Conservation (phyloP, 768 basidiomycete species). For the Calocybe cyanea region DNA sequence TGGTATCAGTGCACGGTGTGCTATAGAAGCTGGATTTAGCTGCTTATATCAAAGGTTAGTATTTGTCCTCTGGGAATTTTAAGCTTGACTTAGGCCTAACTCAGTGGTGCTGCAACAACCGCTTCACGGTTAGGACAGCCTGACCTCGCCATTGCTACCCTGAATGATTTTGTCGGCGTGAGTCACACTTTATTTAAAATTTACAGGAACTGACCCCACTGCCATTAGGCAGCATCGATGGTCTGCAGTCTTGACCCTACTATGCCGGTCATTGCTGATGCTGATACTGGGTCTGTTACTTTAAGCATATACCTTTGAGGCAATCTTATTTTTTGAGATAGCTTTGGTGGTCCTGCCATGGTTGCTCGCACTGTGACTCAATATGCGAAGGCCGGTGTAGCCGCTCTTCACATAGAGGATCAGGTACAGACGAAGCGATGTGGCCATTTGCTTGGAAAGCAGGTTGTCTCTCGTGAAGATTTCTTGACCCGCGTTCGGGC, state of each 20-base stretch:
- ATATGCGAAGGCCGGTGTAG: conserved; percentile 66
- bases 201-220: background rate
- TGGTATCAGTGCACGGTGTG: conserved; percentile 76
- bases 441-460: conserved; percentile 77
- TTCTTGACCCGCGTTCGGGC: conserved; percentile 72
- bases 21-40: conserved; percentile 73
- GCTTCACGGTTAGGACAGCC: conserved; percentile 75
- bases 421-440: conserved; percentile 83
- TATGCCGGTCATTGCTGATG: conserved; percentile 73
- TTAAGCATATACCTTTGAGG: background rate
- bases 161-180: conserved; percentile 72
- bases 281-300: conserved; percentile 72
- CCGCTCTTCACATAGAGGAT: conserved; percentile 76
- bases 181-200: conserved; percentile 2
- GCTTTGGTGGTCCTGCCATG: conserved; percentile 72
- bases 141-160: conserved; percentile 74
- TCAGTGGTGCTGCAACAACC: conserved; percentile 73
- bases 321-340: conserved; percentile 10
- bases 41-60: conserved; percentile 71
- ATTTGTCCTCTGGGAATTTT: background rate
- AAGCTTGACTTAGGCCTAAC: conserved; percentile 1
- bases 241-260: conserved; percentile 62
- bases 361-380: conserved; percentile 73
- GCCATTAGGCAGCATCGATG: conserved; percentile 60
- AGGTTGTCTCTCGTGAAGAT: conserved; percentile 77